Conservation (phyloP, 2,329 filamentous ascomycete genomes). For the Aaosphaeria pasadenensis region DNA sequence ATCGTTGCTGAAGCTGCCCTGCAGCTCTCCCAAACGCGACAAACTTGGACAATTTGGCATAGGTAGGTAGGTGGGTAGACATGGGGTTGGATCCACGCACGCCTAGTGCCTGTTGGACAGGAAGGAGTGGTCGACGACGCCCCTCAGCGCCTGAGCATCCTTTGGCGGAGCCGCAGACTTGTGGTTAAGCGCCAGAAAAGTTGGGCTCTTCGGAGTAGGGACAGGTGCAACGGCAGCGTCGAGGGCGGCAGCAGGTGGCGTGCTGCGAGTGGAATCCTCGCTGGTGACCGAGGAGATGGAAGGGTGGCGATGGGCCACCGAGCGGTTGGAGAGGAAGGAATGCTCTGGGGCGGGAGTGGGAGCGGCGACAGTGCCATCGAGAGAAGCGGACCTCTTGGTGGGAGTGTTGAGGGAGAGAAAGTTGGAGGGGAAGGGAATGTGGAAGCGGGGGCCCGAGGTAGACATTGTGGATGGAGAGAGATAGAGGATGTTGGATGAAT, state of each 20-base stretch:
- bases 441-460: slow-evolving; percentile 29
- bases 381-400: slow-evolving; percentile 15
- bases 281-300: slow-evolving; percentile 25
- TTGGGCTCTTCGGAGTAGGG: slow-evolving; percentile 22
- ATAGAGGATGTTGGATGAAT: not conserved
- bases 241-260: slow-evolving; percentile 25
- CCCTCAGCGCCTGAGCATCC: slow-evolving; percentile 5
- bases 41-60: not conserved
- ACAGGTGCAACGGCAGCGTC: slow-evolving; percentile 22
- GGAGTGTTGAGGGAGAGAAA: slow-evolving; percentile 37
- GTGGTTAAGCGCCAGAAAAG: slow-evolving; percentile 35
- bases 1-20: not conserved
- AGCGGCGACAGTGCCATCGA: slow-evolving; percentile 14
- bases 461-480: slow-evolving; percentile 24
- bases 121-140: slow-evolving; percentile 20
- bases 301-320: slow-evolving; percentile 18
- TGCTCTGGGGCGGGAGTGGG: slow-evolving; percentile 16
- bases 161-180: slow-evolving; percentile 25
- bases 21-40: not conserved
- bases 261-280: slow-evolving; percentile 18
- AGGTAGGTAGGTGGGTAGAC: not conserved
- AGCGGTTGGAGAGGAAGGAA: slow-evolving; percentile 37
- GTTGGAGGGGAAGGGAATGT: slow-evolving; percentile 35
- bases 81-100: not conserved
- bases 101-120: slow-evolving; percentile 29